A percentile compares a stretch with the other conserved stretches of the same genome.
Evolutionary conservation across 1,139 yeast species (phyloP).

Genomic region (Blastobotrys malaysiensis): DNA sequence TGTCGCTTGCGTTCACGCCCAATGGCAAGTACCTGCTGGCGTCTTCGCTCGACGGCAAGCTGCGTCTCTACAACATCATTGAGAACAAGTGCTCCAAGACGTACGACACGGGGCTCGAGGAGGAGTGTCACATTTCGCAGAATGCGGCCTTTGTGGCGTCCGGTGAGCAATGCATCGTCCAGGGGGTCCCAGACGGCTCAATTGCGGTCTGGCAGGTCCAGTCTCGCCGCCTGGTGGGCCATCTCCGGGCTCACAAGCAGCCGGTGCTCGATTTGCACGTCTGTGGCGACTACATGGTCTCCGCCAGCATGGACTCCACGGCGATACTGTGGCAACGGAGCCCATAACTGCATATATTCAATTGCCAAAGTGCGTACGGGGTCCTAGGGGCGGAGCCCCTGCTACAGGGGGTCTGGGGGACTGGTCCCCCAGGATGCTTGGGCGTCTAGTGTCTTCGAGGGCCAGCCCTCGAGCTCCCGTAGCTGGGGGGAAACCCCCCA

Average conservation of each 20-base stretch:
- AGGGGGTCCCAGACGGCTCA: constrained; percentile 51
- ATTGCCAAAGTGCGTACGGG: no score
- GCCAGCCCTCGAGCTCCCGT: no score
- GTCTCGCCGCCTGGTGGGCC: constrained; percentile 47
- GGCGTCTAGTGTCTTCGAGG: no score
- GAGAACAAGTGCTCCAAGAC: constrained; percentile 35
- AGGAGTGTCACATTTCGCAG: constrained; percentile 36
- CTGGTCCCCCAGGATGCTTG: no score
- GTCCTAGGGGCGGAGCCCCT: no score
- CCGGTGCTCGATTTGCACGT: constrained; percentile 28
- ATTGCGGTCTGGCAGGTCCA: constrained; percentile 74
- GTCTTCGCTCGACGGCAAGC: constrained; percentile 72
- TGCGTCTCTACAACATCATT: constrained; percentile 68
- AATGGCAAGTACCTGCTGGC: constrained; percentile 78
- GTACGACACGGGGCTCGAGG: constrained; percentile 14
- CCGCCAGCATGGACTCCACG: constrained; percentile 7
- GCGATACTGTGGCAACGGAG: constrained; percentile 5
- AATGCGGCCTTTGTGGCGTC: constrained; percentile 6
- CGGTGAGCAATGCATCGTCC: constrained; percentile 41
- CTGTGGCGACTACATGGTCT: constrained; percentile 12
- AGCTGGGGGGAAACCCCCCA: no score
- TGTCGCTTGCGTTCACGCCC: constrained; percentile 68
- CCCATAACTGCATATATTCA: background rate
- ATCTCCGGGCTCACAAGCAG: constrained; percentile 38
- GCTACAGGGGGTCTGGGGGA: no score